Percentiles rank a stretch among this genome's conserved stretches.
These are phyloP conservation scores for Coemansia furcata DNA, from an alignment of 192 early-diverging fungal species.

Conservation along the genomic window DNA sequence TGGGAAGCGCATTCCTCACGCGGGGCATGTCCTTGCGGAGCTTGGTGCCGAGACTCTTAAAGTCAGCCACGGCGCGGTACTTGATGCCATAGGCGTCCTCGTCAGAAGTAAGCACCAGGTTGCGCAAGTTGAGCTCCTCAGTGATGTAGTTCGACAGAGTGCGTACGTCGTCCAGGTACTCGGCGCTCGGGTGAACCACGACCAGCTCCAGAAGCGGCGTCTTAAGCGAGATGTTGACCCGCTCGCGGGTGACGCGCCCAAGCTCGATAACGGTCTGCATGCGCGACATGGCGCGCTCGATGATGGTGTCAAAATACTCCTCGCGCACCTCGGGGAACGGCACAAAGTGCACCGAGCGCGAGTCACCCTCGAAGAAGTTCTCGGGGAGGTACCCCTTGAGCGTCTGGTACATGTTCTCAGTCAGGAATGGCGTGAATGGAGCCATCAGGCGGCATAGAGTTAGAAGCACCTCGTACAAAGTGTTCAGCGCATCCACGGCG, in stretches of 20 bases:
- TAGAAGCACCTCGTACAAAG: slow-evolving; percentile 93
- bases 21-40: slow-evolving; percentile 85
- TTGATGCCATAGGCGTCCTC: slow-evolving; percentile 91
- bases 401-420: slow-evolving; percentile 97
- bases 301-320: slow-evolving; percentile 94
- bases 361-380: slow-evolving; percentile 61
- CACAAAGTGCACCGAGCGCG: slow-evolving; percentile 92
- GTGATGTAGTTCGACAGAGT: slow-evolving; percentile 83
- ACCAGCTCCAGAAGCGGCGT: slow-evolving; percentile 91
- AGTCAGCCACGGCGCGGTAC: slow-evolving; percentile 89
- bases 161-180: slow-evolving; percentile 86
- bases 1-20: slow-evolving; percentile 81
- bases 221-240: slow-evolving; percentile 91
- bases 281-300: slow-evolving; percentile 91
- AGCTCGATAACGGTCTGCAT: slow-evolving; percentile 98
- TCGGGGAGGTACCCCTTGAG: slow-evolving; percentile 74
- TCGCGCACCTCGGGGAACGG: slow-evolving; percentile 88
- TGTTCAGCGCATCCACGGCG: slow-evolving; percentile 81
- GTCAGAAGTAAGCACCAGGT: slow-evolving; percentile 82
- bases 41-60: slow-evolving; percentile 83
- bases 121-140: slow-evolving; percentile 92
- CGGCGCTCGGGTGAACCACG: slow-evolving; percentile 80
- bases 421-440: slow-evolving; percentile 96
- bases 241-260: slow-evolving; percentile 87
- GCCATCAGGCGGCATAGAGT: slow-evolving; percentile 86